phyloP scores from a whole-genome alignment of 257 asterid species.

The Nicotiana undulata region DNA sequence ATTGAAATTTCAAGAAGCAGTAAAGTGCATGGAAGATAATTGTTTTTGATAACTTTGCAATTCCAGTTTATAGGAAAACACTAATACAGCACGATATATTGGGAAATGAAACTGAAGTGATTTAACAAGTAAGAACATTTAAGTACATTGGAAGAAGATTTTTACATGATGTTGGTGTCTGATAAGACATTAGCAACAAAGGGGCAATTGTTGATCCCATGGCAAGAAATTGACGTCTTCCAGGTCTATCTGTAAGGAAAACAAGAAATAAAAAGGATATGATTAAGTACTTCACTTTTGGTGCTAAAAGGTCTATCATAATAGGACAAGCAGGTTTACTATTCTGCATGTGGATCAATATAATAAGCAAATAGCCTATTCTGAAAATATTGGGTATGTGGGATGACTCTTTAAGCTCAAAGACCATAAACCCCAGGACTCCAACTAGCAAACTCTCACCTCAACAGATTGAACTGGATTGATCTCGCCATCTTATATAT shows the following conservation, averaged over 20 bases:
- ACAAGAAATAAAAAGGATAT: not conserved
- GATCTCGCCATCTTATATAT: not conserved
- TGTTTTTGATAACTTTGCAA: not conserved
- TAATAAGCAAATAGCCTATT: not conserved
- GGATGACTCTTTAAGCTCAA: not conserved
- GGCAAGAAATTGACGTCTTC: constrained; percentile 66
- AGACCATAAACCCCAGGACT: not conserved
- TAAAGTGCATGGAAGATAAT: not conserved
- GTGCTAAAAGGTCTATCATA: not conserved
- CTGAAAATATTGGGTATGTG: not conserved
- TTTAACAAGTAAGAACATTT: not conserved
- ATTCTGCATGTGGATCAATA: not conserved
- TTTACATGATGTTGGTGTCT: constrained; percentile 52
- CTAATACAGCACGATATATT: not conserved
- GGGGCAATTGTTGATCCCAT: constrained; percentile 53
- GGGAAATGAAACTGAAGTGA: not conserved
- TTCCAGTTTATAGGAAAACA: not conserved
- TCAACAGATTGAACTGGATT: not conserved
- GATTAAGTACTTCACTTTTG: not conserved
- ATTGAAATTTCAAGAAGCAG: constrained; percentile 10
- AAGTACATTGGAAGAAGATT: not conserved
- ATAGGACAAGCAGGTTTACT: not conserved
- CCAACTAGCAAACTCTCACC: not conserved
- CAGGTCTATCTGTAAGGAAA: constrained; percentile 39
- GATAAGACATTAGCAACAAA: constrained; percentile 35